Conservation (phyloP, 805 yeast species). For the Lipomyces oligophaga region DNA sequence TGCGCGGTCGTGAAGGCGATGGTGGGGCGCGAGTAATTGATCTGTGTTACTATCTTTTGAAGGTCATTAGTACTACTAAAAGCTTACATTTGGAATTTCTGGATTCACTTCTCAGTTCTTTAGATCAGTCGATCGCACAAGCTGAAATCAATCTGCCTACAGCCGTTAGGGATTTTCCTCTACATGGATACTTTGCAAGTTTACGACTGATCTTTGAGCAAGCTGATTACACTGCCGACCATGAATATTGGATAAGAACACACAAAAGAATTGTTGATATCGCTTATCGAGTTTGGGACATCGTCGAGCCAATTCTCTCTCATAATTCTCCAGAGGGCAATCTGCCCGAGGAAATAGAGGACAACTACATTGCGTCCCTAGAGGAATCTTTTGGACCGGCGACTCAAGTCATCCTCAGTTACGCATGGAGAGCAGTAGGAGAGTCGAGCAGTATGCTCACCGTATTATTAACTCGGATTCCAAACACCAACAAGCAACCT, state of each 20-base stretch:
- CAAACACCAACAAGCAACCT: background rate
- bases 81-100: conserved; percentile 35
- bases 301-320: conserved; percentile 49
- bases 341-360: conserved; percentile 43
- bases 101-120: conserved; percentile 35
- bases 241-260: conserved; percentile 1
- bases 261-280: conserved; percentile 18
- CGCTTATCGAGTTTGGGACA: conserved; percentile 43
- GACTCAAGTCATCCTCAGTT: conserved; percentile 50
- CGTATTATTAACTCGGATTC: conserved; percentile 41
- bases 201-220: conserved; percentile 46
- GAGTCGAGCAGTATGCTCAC: conserved; percentile 62
- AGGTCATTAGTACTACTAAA: conserved; percentile 27
- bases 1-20: conserved; percentile 63
- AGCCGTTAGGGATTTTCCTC: conserved; percentile 49
- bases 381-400: conserved; percentile 39
- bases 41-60: conserved; percentile 44
- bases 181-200: conserved; percentile 70
- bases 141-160: conserved; percentile 40
- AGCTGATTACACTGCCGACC: conserved; percentile 20
- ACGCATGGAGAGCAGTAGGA: conserved; percentile 78
- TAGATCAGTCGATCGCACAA: conserved; percentile 38
- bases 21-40: conserved; percentile 70
- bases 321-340: conserved; percentile 72
- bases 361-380: conserved; percentile 27